A percentile compares a stretch with the other conserved stretches of the same genome.
phyloP scores from a whole-genome alignment of 129 eudicot genomes.

The Tagetes erecta region DNA sequence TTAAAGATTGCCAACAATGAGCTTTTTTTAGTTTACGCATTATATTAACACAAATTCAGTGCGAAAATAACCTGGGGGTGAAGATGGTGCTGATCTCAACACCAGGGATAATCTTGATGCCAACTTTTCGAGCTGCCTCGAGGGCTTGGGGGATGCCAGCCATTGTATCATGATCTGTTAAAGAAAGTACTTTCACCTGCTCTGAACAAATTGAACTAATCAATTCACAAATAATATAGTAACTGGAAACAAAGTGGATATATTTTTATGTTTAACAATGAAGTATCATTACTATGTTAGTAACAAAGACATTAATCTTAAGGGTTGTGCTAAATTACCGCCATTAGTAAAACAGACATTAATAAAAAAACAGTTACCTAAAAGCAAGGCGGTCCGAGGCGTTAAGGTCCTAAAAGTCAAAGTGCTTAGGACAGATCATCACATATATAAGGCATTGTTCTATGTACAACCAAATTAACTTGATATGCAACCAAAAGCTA shows the following conservation, averaged over 20 bases:
- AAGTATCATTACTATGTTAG: conserved; percentile 4
- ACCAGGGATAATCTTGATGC: conserved; percentile 93
- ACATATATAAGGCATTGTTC: too few relatives aligned
- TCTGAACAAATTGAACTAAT: conserved; percentile 45
- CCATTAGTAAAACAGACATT: too few relatives aligned
- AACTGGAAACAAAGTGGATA: not conserved
- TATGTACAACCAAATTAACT: too few relatives aligned
- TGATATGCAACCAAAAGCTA: too few relatives aligned
- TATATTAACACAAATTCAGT: not conserved
- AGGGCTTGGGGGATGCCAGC: conserved; percentile 90
- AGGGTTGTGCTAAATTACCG: too few relatives aligned
- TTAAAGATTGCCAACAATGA: not conserved
- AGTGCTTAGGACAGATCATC: too few relatives aligned
- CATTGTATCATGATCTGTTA: conserved; percentile 98
- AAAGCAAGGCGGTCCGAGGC: too few relatives aligned
- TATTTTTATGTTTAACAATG: not conserved
- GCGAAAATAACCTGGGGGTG: conserved; percentile 52
- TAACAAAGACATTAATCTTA: not conserved
- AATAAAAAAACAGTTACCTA: not conserved
- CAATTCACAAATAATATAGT: conserved; percentile 35
- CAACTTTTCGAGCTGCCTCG: conserved; percentile 76
- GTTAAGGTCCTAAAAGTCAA: too few relatives aligned
- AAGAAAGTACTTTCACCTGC: conserved; percentile 95
- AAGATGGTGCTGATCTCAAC: conserved; percentile 94
- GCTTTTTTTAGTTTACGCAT: not conserved